Conservation (phyloP, 257 asterid species). For the Knoxia roxburghii region DNA sequence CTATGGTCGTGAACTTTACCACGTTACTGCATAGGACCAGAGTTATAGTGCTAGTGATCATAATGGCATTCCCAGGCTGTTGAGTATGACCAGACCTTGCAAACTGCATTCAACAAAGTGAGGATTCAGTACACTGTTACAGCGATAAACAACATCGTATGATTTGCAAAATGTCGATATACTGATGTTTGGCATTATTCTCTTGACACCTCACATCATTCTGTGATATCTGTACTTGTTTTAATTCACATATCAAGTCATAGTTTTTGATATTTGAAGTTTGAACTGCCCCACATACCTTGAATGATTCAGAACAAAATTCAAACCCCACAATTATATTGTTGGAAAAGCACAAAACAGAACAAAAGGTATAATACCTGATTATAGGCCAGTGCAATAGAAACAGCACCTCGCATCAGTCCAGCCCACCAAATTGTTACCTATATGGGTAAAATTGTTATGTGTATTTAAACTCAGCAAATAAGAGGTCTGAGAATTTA, state of each 20-base stretch:
- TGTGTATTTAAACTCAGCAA: not conserved
- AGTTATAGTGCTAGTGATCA: slow-evolving; percentile 74
- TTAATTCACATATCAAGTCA: not conserved
- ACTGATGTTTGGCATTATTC: not conserved
- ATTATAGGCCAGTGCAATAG: slow-evolving; percentile 78
- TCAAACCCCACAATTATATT: not conserved
- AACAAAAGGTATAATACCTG: slow-evolving; percentile 37
- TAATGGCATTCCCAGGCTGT: slow-evolving; percentile 54
- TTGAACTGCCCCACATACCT: not conserved
- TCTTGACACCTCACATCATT: not conserved
- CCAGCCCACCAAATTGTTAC: slow-evolving; percentile 83
- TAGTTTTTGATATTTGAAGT: not conserved
- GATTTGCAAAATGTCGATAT: not conserved
- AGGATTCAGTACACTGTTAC: not conserved
- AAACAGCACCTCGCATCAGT: slow-evolving; percentile 79
- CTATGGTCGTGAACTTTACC: slow-evolving; percentile 34
- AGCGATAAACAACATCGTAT: not conserved
- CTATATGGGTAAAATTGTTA: slow-evolving; percentile 26
- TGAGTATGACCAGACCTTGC: slow-evolving; percentile 64
- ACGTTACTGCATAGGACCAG: slow-evolving; percentile 63
- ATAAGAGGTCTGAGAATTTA: not conserved
- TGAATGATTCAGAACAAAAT: not conserved
- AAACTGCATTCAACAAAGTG: slow-evolving; percentile 42
- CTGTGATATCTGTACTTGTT: not conserved
- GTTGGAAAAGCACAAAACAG: not conserved